Evolutionary conservation across 2,329 filamentous ascomycete species (phyloP).

Genomic region (Ophiostoma sp.): DNA sequence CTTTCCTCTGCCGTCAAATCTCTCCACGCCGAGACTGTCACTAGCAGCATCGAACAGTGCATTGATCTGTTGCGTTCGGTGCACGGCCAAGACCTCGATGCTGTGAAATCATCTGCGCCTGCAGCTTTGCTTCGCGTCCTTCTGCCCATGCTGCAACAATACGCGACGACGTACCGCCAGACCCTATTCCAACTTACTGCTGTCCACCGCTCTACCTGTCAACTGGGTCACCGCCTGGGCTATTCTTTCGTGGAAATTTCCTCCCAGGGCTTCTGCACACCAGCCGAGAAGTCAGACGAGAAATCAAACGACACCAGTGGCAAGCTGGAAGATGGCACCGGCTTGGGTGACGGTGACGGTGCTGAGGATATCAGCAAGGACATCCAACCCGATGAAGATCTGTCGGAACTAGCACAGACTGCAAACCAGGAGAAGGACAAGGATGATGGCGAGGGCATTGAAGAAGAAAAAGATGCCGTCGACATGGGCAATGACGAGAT

Average conservation of each 20-base stretch:
- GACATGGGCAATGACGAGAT: slow-evolving; percentile 90
- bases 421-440: slow-evolving; percentile 60
- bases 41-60: slow-evolving; percentile 37
- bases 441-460: slow-evolving; percentile 57
- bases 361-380: slow-evolving; percentile 98
- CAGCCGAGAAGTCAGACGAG: slow-evolving; percentile 62
- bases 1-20: slow-evolving; percentile 51
- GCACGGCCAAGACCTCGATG: slow-evolving; percentile 22
- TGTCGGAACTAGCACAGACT: slow-evolving; percentile 86
- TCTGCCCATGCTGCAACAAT: slow-evolving; percentile 70
- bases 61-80: slow-evolving; percentile 34
- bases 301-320: slow-evolving; percentile 52
- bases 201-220: slow-evolving; percentile 65
- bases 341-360: slow-evolving; percentile 89
- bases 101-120: neutral
- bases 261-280: slow-evolving; percentile 84
- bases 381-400: slow-evolving; percentile 85
- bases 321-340: slow-evolving; percentile 84
- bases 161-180: slow-evolving; percentile 55
- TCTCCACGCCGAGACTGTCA: slow-evolving; percentile 55
- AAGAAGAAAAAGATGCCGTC: slow-evolving; percentile 79
- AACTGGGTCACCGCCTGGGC: slow-evolving; percentile 68
- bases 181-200: slow-evolving; percentile 53
- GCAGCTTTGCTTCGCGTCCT: slow-evolving; percentile 54
- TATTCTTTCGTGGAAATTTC: slow-evolving; percentile 74